Base-by-base conservation (phyloP, 148 eudicot genomes). In the Amaranthus palmeri region DNA sequence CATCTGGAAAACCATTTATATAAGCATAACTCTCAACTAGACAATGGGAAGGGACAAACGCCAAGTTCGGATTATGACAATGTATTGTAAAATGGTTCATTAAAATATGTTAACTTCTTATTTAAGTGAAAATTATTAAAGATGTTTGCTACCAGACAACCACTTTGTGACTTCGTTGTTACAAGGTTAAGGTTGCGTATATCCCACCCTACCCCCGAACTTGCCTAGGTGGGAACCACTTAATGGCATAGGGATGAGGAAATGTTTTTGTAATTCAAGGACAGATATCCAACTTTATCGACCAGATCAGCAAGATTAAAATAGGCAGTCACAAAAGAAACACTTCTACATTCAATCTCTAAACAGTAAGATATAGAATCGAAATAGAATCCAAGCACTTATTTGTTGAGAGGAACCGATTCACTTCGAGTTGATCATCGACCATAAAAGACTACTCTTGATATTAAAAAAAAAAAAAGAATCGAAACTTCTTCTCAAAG, bases 1-100 rank as follows among this genome's bases (percentile, higher is more conserved):
- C 96, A 90, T 90, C 96, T 90, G 89, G 76, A 61, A 70, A 54
- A 56, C 8, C 52, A 78, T 47, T 65, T 3, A 54, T 11, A 61
- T 61, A 54, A 74, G 61, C 54, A 67, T 40, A 9, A 56, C 12
- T 48, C 12, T 18, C 15, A 43, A 6, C 47, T 47, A 45, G 3
- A 54, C 57, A 55, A 25, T 25, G 36, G 36, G 36, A 65, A 44
- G 17, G 47, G 41, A 13, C 48, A 9, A 10, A 36, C 47, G 36
- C n/a, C 7, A 43, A 12, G 7, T 54, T 54, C 5, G 36, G 36
- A 25, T 25, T 25, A 25, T 44, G 51, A 36, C 53, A 41, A 52
- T 4, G 25, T 41, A 61, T 14, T 25, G 36, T 25, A 25, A 25
- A 25, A 25, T 25, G 36, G 36, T 25, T 25, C 36, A 2, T 25